Evolutionary conservation across 176 grass and related monocot species (phyloP).

Genomic region (maize (Zea mays)): Zm-B73-REFERENCE-NAM-5.0 NC_050103.1:168756001-168756500

Average conservation of each 20-base stretch:
- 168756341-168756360: slow-evolving; percentile 94
- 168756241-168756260: slow-evolving; percentile 96
- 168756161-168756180: neutral
- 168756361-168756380: slow-evolving; percentile 78
- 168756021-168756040: neutral
- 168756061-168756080: neutral
- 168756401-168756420: slow-evolving; percentile 84
- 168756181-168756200: neutral
- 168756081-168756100: neutral
- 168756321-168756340: slow-evolving; percentile 87
- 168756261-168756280: slow-evolving; percentile 77
- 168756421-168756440: slow-evolving; percentile 67
- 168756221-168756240: slow-evolving; percentile 73
- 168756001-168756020: neutral
- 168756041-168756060: neutral
- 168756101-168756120: neutral
- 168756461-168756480: slow-evolving; percentile 38
- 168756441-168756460: slow-evolving; percentile 69
- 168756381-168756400: slow-evolving; percentile 78
- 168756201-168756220: neutral
- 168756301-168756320: slow-evolving; percentile 92
- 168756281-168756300: slow-evolving; percentile 84
- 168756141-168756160: neutral
- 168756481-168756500: neutral
- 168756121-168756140: neutral